Conservation (phyloP, 768 basidiomycete genomes). For the Rhodotorula graminis region DNA sequence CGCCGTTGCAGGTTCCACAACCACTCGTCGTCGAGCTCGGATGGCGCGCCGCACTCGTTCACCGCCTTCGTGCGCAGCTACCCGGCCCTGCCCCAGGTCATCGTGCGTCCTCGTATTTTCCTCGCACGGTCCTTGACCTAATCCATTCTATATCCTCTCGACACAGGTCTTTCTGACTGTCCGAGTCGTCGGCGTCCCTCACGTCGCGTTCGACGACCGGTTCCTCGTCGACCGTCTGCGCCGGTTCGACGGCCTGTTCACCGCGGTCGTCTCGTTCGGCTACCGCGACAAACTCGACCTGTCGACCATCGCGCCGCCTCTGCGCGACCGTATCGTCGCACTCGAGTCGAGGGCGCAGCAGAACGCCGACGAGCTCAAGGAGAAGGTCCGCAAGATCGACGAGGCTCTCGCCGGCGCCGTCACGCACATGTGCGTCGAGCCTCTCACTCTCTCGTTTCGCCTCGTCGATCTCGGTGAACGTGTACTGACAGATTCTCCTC, state of each 20-base stretch:
- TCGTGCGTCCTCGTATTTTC: conserved; percentile 15
- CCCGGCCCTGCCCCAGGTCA: conserved; percentile 63
- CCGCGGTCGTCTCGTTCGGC: conserved; percentile 49
- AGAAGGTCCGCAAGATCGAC: conserved; percentile 51
- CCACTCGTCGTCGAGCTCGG: conserved; percentile 28
- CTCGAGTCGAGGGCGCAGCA: conserved; percentile 50
- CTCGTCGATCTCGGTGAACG: too few species aligned
- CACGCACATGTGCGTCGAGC: conserved; percentile 57
- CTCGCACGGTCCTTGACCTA: background rate
- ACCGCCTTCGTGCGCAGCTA: conserved; percentile 62
- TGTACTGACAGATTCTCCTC: too few species aligned
- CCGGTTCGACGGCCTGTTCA: conserved; percentile 52
- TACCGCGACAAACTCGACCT: conserved; percentile 62
- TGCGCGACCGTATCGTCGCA: conserved; percentile 55
- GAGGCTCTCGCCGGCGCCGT: conserved; percentile 48
- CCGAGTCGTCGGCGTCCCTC: conserved; percentile 54
- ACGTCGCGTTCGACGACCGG: conserved; percentile 51
- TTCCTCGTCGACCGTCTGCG: conserved; percentile 60
- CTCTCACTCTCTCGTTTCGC: background rate
- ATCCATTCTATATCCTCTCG: too few species aligned
- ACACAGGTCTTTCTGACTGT: conserved; percentile 62
- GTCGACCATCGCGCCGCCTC: conserved; percentile 40
- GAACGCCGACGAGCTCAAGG: conserved; percentile 47
- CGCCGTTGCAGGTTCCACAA: conserved; percentile 26
- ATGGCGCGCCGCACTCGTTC: conserved; percentile 64